Evolutionary conservation across 768 basidiomycete genomes (phyloP), one percentile per base, ranked within the genome.

Genomic region (Kwoniella mangroviensis): DNA sequence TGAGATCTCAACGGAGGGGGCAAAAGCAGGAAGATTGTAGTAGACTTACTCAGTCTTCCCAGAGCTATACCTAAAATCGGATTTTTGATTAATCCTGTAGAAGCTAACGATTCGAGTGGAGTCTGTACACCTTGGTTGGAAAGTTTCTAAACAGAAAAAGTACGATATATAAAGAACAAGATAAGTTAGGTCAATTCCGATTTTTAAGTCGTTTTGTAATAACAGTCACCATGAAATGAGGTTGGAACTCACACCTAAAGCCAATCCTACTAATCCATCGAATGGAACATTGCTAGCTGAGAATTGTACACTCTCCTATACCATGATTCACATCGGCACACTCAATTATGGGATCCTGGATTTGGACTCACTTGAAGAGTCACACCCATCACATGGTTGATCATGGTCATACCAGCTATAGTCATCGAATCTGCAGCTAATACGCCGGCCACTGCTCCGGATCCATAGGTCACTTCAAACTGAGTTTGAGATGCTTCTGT

Each of bases 31-130:
- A 24, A 11, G 5, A 56, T 9, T 41, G 4, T 15, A 28, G 21
- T 26, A 9, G 7, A 66, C 72, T 45, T 22, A 73, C 72, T 85
- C 42, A 90, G 84, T 67, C 93, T 90, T 2, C 91, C 86, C 66
- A 95, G 88, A 84, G 91, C 93, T 87, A 87, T 93, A 10, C 91
- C 91, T 11, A 88, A 87, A 77, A 94, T 90, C 2, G 91, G 86
- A 7, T 86, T 85, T 34, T 84, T 71, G 66, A 94, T 89, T 63
- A 88, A 84, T 41, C 88, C 88, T 6, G 84, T 84, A 22, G 84
- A 70, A 1, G 88, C 89, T 41, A 94, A 85, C 1, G 90, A 82
- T 83, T 94, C 92, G 41, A 91, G 86, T 10, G 91, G 91, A 0
- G 92, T 94, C 9, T 82, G 81, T 2, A 87, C 86, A 54, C 84